Conservation (phyloP, 352 stramenopile species). For the Phytopythium ostracodes region DNA sequence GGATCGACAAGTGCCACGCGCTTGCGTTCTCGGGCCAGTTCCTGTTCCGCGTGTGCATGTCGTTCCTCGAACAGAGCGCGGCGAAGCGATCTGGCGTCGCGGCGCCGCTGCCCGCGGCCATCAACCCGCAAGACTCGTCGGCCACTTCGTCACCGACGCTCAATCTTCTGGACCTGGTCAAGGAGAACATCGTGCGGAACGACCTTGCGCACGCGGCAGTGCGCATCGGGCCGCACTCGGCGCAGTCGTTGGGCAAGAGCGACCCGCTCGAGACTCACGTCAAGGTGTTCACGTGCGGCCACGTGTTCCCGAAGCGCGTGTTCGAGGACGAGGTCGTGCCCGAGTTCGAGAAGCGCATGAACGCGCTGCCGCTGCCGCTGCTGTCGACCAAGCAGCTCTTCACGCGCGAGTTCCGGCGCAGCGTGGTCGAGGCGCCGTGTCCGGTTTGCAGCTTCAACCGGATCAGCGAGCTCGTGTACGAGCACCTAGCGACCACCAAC, state of each 20-base stretch:
- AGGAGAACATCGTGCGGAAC: conserved; percentile 74
- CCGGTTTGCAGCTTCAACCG: conserved; percentile 82
- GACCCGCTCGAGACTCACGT: conserved; percentile 85
- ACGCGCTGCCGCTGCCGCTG: conserved; percentile 46
- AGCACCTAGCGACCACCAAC: conserved; percentile 14
- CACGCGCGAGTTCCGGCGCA: conserved; percentile 56
- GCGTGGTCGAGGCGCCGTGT: conserved; percentile 64
- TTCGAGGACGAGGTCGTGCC: conserved; percentile 82
- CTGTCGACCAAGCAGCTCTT: conserved; percentile 67
- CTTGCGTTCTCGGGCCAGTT: conserved; percentile 79
- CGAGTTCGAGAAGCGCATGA: conserved; percentile 83
- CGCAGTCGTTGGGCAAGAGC: conserved; percentile 67
- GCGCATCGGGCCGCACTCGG: conserved; percentile 55
- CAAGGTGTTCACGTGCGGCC: conserved; percentile 80
- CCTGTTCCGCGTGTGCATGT: conserved; percentile 69
- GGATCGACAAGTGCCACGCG: conserved; percentile 67
- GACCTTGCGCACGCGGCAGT: conserved; percentile 50
- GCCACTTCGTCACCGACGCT: conserved; percentile 14
- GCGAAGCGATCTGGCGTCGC: not conserved
- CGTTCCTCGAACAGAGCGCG: conserved; percentile 39
- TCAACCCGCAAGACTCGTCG: conserved; percentile 7
- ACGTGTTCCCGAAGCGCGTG: conserved; percentile 82
- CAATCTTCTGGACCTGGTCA: conserved; percentile 57
- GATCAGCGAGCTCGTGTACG: conserved; percentile 54
- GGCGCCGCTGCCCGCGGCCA: not conserved